Evolutionary conservation across 495 filamentous ascomycete species (phyloP).

Genomic region (Parathielavia appendiculata): DNA sequence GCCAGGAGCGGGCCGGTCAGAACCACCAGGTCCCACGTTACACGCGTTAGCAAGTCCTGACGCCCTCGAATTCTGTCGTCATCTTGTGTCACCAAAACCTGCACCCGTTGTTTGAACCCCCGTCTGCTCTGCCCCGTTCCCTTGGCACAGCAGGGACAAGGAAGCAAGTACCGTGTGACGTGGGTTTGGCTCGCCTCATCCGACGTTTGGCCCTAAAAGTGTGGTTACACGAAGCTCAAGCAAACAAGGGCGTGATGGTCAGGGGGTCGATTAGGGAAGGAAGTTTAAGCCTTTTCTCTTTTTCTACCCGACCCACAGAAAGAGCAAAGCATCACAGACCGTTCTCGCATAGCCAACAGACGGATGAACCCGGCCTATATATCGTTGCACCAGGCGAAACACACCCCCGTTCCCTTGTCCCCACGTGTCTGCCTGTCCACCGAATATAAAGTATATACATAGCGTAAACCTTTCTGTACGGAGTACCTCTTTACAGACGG

Average conservation of each 20-base stretch:
- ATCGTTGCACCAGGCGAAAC: no score
- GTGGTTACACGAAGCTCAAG: constrained; percentile 20
- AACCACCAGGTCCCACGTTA: neutral
- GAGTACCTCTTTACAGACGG: neutral
- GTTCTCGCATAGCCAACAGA: no score
- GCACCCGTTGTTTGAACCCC: neutral
- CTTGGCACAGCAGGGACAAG: neutral
- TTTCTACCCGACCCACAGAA: neutral
- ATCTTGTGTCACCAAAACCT: neutral
- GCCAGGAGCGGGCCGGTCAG: neutral
- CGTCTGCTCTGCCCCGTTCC: neutral
- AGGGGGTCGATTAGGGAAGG: neutral
- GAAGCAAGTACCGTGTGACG: neutral
- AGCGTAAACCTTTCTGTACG: no score
- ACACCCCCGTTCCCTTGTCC: neutral
- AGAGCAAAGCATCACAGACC: no score
- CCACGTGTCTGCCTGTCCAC: neutral
- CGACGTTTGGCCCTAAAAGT: neutral
- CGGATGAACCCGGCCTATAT: no score
- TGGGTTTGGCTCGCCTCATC: neutral
- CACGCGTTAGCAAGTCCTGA: neutral
- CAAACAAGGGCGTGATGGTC: neutral
- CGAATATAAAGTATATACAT: no score
- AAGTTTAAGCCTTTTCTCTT: neutral
- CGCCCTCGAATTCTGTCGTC: neutral